Base-by-base conservation (phyloP, 148 eudicot genomes). In the Camellia japonica region DNA sequence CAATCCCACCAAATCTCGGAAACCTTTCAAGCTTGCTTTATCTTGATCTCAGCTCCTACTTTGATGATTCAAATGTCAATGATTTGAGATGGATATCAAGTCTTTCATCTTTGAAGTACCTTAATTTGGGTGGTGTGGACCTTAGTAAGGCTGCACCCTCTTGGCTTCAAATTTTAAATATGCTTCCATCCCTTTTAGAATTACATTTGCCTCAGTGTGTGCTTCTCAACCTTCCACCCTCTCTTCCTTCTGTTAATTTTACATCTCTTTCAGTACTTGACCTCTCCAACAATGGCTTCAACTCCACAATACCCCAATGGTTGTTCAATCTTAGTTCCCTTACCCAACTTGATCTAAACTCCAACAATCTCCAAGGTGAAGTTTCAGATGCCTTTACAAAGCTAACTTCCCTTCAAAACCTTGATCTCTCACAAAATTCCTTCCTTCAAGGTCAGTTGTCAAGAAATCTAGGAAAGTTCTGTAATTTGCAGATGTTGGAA, bases 271-370 rank as follows among this genome's bases (percentile, higher is more conserved):
- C 20, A 3, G 66, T 69, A 0, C 79, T 83, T 75, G 82, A 79
- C 30, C 76, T 83, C 38, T 59, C 82, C 42, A 18, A 68, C 69
- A 83, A 83, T 62, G 72, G 43, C 18, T 83, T 83, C 76, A 74
- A 83, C 56, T 67, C 80, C 46, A 56, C 85, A 11, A 46, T 83
- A 7, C 85, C 85, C 4, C 3, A 59, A 0, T 83, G 85, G 85
- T 13, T 82, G 23, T 77, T 82, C 75, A 82, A 82, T 54, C 65
- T 80, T 2, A 73, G 19, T 23, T 56, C 58, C 61, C 80, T 81
- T 23, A 20, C 65, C 16, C n/a, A 71, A 3, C 80, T 82, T 63
- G 80, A 30, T 30, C 38, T 30, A 1, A 30, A 30, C 38, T 30
- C 38, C 38, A 30, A 30, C 38, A 30, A 30, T 30, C 38, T 30